Base-by-base conservation (phyloP, 306 rosid species). In the Quercus bicolor region DNA sequence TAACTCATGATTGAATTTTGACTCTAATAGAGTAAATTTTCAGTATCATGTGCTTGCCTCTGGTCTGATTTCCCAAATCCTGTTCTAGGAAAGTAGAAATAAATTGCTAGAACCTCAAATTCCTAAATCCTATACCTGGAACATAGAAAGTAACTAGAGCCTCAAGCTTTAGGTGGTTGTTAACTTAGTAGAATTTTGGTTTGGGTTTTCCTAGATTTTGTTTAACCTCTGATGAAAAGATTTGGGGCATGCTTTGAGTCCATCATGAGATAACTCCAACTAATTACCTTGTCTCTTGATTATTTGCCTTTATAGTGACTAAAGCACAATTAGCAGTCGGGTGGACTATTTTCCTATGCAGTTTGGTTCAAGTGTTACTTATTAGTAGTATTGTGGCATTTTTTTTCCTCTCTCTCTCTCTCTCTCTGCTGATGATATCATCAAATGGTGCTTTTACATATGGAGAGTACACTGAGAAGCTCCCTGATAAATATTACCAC, bases 401-500 rank as follows among this genome's bases (percentile, higher is more conserved):
- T 6, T 51, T 66, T 15, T 34, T 24, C 54, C 4, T 9, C 29
- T 28, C 4, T 28, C 14, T 43, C 52, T 43, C 4, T 48, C 53
- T 48, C 15, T 8, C 73, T 40, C 61, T 34, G 15, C 91, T 90
- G 98, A 82, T 88, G 75, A 92, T 92, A 76, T 77, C 90, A 81
- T 86, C 92, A 62, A 87, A 87, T 61, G 82, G 90, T 45, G 56
- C 86, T 68, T 94, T 91, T 51, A 87, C 97, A 56, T 92, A 87
- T 74, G 93, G 98, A 81, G 98, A 95, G 86, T 95, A 92, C 75
- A 85, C 92, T 5, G 98, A 90, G 83, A 86, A 84, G 88, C 90
- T 91, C 55, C 90, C 90, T 26, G 98, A 90, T 90, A 93, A 92
- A 81, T 95, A 95, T 75, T 92, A 95, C 82, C 86, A 89, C 81